Percentiles rank a stretch among this genome's conserved stretches.
These are phyloP conservation scores for Exserohilum turcica DNA, from an alignment of 2,329 filamentous ascomycete genomes.

Conservation along the genomic window DNA sequence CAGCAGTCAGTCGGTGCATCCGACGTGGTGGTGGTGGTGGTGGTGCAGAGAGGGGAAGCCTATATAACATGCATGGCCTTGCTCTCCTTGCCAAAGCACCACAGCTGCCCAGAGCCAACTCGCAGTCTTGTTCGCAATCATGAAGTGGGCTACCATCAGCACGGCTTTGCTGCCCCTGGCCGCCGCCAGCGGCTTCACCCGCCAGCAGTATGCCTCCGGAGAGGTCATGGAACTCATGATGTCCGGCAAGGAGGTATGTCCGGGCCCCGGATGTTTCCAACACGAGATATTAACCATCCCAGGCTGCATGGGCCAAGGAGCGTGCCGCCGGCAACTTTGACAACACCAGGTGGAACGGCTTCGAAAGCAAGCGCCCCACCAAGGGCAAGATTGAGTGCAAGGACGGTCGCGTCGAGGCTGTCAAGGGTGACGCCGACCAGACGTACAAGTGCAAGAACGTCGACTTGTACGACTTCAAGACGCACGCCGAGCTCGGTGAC, in stretches of 20 bases:
- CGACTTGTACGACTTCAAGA: slow-evolving; percentile 63
- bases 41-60: slow-evolving; percentile 1
- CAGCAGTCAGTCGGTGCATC: slow-evolving; percentile 13
- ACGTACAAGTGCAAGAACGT: slow-evolving; percentile 53
- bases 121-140: slow-evolving; percentile 30
- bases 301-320: slow-evolving; percentile 41
- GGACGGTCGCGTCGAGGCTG: slow-evolving; percentile 45
- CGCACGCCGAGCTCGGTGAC: slow-evolving; percentile 60
- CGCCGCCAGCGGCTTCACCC: slow-evolving; percentile 34
- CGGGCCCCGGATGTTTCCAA: neutral
- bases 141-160: slow-evolving; percentile 42
- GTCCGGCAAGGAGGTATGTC: slow-evolving; percentile 38
- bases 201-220: slow-evolving; percentile 41
- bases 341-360: slow-evolving; percentile 40
- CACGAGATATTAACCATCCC: slow-evolving; percentile 13
- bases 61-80: slow-evolving; percentile 22
- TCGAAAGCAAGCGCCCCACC: slow-evolving; percentile 34
- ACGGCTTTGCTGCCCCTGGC: slow-evolving; percentile 40
- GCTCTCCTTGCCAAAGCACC: slow-evolving; percentile 22
- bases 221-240: slow-evolving; percentile 45
- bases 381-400: slow-evolving; percentile 41
- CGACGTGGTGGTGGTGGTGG: slow-evolving; percentile 5
- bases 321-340: slow-evolving; percentile 40
- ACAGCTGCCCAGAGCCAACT: slow-evolving; percentile 30
- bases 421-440: slow-evolving; percentile 46